Conservation (phyloP, 2,329 filamentous ascomycete species). For the Calycina herbarum region DNA sequence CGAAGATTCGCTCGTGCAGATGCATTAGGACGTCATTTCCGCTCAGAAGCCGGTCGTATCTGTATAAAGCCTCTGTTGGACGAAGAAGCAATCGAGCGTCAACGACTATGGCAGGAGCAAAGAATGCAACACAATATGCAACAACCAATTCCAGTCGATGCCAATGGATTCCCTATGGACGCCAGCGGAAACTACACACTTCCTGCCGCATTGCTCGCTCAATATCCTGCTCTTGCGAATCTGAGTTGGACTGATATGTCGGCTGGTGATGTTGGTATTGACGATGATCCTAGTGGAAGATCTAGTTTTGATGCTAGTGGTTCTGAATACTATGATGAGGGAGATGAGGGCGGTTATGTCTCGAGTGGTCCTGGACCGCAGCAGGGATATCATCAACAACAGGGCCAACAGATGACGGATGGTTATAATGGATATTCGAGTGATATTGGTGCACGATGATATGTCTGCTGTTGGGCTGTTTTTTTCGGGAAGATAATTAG, state of each 20-base stretch:
- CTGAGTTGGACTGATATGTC: slow-evolving; percentile 82
- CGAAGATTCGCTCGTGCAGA: slow-evolving; percentile 93
- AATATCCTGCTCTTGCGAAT: slow-evolving; percentile 90
- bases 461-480: background rate
- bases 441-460: slow-evolving; percentile 34
- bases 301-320: slow-evolving; percentile 80
- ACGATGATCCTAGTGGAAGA: slow-evolving; percentile 75
- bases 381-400: slow-evolving; percentile 31
- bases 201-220: slow-evolving; percentile 84
- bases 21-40: slow-evolving; percentile 89
- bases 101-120: slow-evolving; percentile 73
- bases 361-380: slow-evolving; percentile 43
- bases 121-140: slow-evolving; percentile 66
- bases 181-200: slow-evolving; percentile 62
- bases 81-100: slow-evolving; percentile 83
- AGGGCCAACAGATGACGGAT: slow-evolving; percentile 34
- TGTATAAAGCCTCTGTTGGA: slow-evolving; percentile 98
- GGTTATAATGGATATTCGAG: slow-evolving; percentile 37
- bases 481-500: background rate
- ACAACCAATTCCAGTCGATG: slow-evolving; percentile 60
- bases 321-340: slow-evolving; percentile 68
- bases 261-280: slow-evolving; percentile 59
- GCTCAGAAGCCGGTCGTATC: slow-evolving; percentile 90
- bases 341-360: slow-evolving; percentile 68
- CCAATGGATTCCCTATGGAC: slow-evolving; percentile 59